These are phyloP conservation scores for Aureoboletus auriporus DNA, from an alignment of 768 basidiomycete genomes.

Conservation along the genomic window DNA sequence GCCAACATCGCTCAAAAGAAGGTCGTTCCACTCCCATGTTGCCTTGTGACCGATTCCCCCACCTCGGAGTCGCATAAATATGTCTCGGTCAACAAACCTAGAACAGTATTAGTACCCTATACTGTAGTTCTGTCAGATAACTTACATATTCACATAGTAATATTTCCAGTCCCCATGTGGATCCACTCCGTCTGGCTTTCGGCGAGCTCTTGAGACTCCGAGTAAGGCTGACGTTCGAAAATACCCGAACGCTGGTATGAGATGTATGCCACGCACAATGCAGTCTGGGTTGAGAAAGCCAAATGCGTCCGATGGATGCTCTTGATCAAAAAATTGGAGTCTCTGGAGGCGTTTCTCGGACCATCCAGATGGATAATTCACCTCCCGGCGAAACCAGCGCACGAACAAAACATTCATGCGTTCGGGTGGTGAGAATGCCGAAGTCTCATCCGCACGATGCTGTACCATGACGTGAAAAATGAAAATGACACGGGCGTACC, in stretches of 20 bases:
- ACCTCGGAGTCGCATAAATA: no score
- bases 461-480: slow-evolving; percentile 14
- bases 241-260: slow-evolving; percentile 18
- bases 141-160: no score
- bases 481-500: slow-evolving; percentile 28
- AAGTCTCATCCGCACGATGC: background rate
- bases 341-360: slow-evolving; percentile 27
- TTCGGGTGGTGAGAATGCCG: background rate
- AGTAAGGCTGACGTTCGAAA: slow-evolving; percentile 12
- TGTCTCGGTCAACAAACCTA: no score
- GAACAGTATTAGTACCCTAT: no score
- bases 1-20: no score
- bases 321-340: slow-evolving; percentile 21
- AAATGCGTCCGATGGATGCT: slow-evolving; percentile 8
- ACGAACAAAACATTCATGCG: slow-evolving; percentile 29
- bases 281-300: slow-evolving; percentile 13
- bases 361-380: slow-evolving; percentile 23
- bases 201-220: background rate
- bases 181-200: no score
- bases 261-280: slow-evolving; percentile 8
- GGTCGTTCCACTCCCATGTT: no score
- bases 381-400: slow-evolving; percentile 20
- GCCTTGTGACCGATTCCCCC: no score
- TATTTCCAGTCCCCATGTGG: no score
- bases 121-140: no score